Evolutionary conservation across 352 stramenopile genomes (phyloP).

Genomic region (Phytopythium oedochilum): DNA sequence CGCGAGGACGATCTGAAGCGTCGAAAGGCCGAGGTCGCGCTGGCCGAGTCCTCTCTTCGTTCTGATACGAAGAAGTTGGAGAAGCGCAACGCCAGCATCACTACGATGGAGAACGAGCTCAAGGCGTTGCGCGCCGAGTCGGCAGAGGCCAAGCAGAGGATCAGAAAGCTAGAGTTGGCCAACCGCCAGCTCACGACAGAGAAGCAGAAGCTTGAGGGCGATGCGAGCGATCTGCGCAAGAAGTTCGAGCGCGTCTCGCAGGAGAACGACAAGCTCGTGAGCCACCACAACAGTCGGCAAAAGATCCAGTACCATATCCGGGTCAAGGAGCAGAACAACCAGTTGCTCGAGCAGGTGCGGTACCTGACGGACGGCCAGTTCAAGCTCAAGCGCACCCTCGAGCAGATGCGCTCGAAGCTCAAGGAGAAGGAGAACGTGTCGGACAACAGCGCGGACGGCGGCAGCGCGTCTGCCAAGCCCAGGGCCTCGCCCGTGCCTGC

Average conservation of each 20-base stretch:
- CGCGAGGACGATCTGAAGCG: slow-evolving; percentile 18
- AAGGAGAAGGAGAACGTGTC: slow-evolving; percentile 78
- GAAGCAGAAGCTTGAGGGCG: slow-evolving; percentile 48
- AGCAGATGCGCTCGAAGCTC: slow-evolving; percentile 39
- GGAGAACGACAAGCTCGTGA: slow-evolving; percentile 73
- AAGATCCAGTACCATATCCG: slow-evolving; percentile 83
- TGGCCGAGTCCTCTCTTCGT: slow-evolving; percentile 14
- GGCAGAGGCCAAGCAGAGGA: background rate
- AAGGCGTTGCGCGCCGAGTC: slow-evolving; percentile 8
- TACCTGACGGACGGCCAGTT: slow-evolving; percentile 61
- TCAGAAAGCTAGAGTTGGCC: slow-evolving; percentile 19
- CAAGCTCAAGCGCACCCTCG: slow-evolving; percentile 39
- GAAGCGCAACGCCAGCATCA: slow-evolving; percentile 13
- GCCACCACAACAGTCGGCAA: slow-evolving; percentile 73
- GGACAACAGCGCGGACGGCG: background rate
- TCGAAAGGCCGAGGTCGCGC: slow-evolving; percentile 15
- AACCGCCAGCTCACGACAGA: slow-evolving; percentile 46
- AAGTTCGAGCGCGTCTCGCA: slow-evolving; percentile 40
- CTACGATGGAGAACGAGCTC: slow-evolving; percentile 13
- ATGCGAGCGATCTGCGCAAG: slow-evolving; percentile 26
- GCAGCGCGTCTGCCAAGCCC: too few species aligned
- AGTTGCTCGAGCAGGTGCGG: slow-evolving; percentile 59
- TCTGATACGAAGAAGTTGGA: slow-evolving; percentile 19
- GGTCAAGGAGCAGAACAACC: slow-evolving; percentile 83
- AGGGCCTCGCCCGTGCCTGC: background rate